phyloP scores from a whole-genome alignment of 345 rosid species.

The Punica granatum region DNA sequence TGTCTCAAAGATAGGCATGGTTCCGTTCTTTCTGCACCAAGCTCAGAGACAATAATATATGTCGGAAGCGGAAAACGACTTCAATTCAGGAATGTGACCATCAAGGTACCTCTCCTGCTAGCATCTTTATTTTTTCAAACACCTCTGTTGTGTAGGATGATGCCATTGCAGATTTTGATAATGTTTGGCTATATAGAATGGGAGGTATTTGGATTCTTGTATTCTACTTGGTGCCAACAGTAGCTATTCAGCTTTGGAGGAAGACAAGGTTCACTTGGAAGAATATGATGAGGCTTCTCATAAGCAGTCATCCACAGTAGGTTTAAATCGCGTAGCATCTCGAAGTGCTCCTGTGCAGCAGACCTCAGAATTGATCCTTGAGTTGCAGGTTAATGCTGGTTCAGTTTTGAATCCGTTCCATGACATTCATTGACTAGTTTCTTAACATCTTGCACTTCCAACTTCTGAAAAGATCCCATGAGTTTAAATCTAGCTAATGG shows the following conservation, averaged over 20 bases:
- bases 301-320: conserved; percentile 28
- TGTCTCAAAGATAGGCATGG: conserved; percentile 70
- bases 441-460: neutral
- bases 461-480: neutral
- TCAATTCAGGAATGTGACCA: conserved; percentile 72
- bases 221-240: conserved; percentile 70
- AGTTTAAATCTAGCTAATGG: neutral
- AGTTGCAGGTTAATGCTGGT: conserved; percentile 60
- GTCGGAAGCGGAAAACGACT: conserved; percentile 74
- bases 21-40: conserved; percentile 44
- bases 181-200: conserved; percentile 47
- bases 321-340: conserved; percentile 24
- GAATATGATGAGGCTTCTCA: conserved; percentile 35
- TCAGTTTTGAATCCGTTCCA: neutral
- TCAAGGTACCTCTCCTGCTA: conserved; percentile 43
- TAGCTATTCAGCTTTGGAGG: conserved; percentile 60
- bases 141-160: too few species aligned
- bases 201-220: conserved; percentile 84
- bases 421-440: neutral
- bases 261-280: conserved; percentile 61
- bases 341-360: conserved; percentile 34
- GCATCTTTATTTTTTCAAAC: neutral
- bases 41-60: conserved; percentile 66
- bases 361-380: conserved; percentile 56
- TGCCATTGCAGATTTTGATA: too few species aligned